Conservation (phyloP, 2,329 filamentous ascomycete species). For the Fusarium secorum region DNA sequence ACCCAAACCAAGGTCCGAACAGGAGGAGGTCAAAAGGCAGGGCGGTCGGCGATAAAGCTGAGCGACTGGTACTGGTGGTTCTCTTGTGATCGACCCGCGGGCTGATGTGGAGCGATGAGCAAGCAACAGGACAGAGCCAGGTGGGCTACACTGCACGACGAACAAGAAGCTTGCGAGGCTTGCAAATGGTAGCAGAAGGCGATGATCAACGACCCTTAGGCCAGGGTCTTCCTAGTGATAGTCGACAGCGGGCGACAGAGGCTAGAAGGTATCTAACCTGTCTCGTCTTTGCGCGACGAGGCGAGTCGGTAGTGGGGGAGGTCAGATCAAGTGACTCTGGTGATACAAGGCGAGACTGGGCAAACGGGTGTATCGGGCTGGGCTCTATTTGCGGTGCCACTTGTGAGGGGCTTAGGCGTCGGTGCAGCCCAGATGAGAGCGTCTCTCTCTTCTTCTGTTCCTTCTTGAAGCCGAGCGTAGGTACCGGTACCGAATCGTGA, state of each 20-base stretch:
- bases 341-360: slow-evolving; percentile 21
- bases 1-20: slow-evolving; percentile 32
- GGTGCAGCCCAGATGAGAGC: slow-evolving; percentile 17
- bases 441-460: neutral
- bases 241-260: neutral
- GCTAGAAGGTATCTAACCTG: slow-evolving; percentile 14
- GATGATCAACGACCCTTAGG: slow-evolving; percentile 39
- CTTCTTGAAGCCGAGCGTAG: slow-evolving; percentile 14
- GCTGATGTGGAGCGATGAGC: slow-evolving; percentile 42
- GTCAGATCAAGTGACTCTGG: slow-evolving; percentile 13
- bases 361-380: slow-evolving; percentile 23
- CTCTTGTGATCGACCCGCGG: slow-evolving; percentile 39
- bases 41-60: slow-evolving; percentile 35
- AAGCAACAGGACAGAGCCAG: slow-evolving; percentile 22
- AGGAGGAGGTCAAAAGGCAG: slow-evolving; percentile 28
- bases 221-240: slow-evolving; percentile 36
- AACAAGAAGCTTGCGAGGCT: slow-evolving; percentile 25
- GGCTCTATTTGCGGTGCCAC: slow-evolving; percentile 24
- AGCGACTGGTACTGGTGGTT: slow-evolving; percentile 34
- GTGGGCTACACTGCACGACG: slow-evolving; percentile 28
- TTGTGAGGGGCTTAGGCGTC: slow-evolving; percentile 38
- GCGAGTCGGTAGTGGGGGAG: slow-evolving; percentile 32
- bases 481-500: neutral
- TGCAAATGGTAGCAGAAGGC: slow-evolving; percentile 33
- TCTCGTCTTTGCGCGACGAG: slow-evolving; percentile 22